A percentile compares a stretch with the other conserved stretches of the same genome.
Evolutionary conservation across 768 basidiomycete genomes (phyloP).

Genomic region (Clathrus columnatus): DNA sequence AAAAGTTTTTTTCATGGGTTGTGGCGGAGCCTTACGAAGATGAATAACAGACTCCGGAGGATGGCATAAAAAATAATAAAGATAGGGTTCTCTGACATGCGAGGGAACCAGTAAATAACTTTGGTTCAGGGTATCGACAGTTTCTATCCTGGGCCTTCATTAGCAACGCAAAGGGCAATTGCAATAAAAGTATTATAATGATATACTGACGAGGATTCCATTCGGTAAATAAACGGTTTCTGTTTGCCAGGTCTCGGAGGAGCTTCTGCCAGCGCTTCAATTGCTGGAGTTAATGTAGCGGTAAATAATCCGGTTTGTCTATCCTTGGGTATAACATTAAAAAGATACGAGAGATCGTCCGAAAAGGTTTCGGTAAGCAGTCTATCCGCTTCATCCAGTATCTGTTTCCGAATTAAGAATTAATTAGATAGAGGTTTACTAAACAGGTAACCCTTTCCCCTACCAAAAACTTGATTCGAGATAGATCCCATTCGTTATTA

Average conservation of each 20-base stretch:
- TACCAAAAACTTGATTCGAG: slow-evolving; percentile 78
- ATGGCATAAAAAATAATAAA: slow-evolving; percentile 82
- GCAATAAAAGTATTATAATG: neutral
- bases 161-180: slow-evolving; percentile 11
- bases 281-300: slow-evolving; percentile 82
- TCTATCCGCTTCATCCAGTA: slow-evolving; percentile 95
- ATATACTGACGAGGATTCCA: slow-evolving; percentile 54
- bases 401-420: slow-evolving; percentile 43
- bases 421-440: neutral
- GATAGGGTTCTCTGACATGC: slow-evolving; percentile 87
- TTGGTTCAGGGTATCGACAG: slow-evolving; percentile 82
- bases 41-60: slow-evolving; percentile 72
- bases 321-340: slow-evolving; percentile 65
- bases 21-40: slow-evolving; percentile 57
- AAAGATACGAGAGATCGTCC: slow-evolving; percentile 72
- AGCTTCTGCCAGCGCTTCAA: slow-evolving; percentile 67
- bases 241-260: slow-evolving; percentile 75
- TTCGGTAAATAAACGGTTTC: slow-evolving; percentile 79
- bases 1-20: slow-evolving; percentile 30
- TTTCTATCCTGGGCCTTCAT: slow-evolving; percentile 57
- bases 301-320: slow-evolving; percentile 98
- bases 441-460: slow-evolving; percentile 17
- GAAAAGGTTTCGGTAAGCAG: slow-evolving; percentile 85
- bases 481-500: slow-evolving; percentile 71
- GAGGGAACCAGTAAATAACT: slow-evolving; percentile 89